Evolutionary conservation across 2,329 filamentous ascomycete species (phyloP), one percentile per base, ranked within the genome.

Genomic region (Ilyonectria destructans): DNA sequence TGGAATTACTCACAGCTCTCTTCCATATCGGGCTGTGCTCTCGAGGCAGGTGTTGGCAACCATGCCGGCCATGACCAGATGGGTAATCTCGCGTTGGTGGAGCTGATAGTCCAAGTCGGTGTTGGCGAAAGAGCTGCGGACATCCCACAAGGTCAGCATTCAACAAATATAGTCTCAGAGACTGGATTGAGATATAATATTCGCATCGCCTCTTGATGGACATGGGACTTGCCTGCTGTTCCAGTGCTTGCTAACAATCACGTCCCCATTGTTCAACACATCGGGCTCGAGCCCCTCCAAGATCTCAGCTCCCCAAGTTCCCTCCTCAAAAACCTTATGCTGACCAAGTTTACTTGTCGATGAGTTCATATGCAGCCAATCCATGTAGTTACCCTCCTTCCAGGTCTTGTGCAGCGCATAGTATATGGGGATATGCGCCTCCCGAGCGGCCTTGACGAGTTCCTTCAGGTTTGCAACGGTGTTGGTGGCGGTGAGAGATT

Each of bases 41-140:
- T 73, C 71, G 0, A 73, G 45, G 43, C 71, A 73, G 5, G 69
- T 70, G 52, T 73, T 73, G 21, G 69, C 65, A 2, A 68, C 60
- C 67, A 71, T 52, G 26, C 69, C 71, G 5, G 67, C 68, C 35
- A 61, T 65, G 31, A 71, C 64, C 19, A 73, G 29, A 19, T 73
- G 58, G 4, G 69, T 71, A 10, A 73, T 67, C 8, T 65, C 65
- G 6, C 49, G 56, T 21, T 70, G 61, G 12, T 43, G 61, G 4
- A 70, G 65, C 23, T 62, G 65, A 48, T 59, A 68, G 21, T 70
- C 61, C 4, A 70, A 52, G 43, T 70, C 68, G 9, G 65, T 70
- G 54, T 70, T 70, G 35, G 60, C 61, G 19, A 70, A 70, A 13
- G 56, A 60, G 35, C 68, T 70, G 13, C 9, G 13, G 5, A 6